phyloP scores from a whole-genome alignment of 208 protist species.

The Trypanosoma brucei region DNA sequence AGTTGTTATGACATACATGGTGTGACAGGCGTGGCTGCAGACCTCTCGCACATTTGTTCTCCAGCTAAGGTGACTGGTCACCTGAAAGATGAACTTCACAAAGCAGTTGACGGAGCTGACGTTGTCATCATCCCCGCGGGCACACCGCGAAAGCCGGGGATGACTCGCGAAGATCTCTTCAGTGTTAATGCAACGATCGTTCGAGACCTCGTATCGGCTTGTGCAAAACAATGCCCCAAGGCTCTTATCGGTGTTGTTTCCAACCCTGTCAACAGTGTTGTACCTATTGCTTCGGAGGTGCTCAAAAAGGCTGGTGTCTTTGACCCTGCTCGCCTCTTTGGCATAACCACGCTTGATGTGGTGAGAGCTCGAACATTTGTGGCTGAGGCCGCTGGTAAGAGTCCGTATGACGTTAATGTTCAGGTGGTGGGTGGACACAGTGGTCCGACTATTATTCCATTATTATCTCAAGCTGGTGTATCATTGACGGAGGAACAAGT shows the following conservation, averaged over 20 bases:
- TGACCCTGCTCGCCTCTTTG: constrained; percentile 82
- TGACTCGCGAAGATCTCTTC: constrained; percentile 96
- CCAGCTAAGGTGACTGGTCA: constrained; percentile 73
- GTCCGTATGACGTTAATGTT: constrained; percentile 59
- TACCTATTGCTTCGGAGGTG: constrained; percentile 91
- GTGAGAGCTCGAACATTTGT: constrained; percentile 84
- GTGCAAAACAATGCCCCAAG: constrained; percentile 83
- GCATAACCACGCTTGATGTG: constrained; percentile 91
- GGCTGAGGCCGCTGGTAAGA: constrained; percentile 44
- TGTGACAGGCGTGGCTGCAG: constrained; percentile 80
- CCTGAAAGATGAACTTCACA: constrained; percentile 51
- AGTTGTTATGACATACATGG: constrained; percentile 89
- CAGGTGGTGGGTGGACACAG: constrained; percentile 94
- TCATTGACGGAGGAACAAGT: constrained; percentile 57
- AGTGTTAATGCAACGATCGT: no score
- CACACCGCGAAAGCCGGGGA: constrained; percentile 94
- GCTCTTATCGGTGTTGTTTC: constrained; percentile 89
- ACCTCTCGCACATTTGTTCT: constrained; percentile 86
- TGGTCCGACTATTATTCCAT: constrained; percentile 91
- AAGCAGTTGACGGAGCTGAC: constrained; percentile 70
- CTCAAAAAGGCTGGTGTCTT: constrained; percentile 84
- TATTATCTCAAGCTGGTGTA: constrained; percentile 70
- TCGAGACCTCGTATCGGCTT: constrained; percentile 70
- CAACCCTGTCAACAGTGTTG: constrained; percentile 95
- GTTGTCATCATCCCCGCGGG: constrained; percentile 93